phyloP scores from a whole-genome alignment of 2,329 filamentous ascomycete genomes.

The Verticillium dahliae region DNA sequence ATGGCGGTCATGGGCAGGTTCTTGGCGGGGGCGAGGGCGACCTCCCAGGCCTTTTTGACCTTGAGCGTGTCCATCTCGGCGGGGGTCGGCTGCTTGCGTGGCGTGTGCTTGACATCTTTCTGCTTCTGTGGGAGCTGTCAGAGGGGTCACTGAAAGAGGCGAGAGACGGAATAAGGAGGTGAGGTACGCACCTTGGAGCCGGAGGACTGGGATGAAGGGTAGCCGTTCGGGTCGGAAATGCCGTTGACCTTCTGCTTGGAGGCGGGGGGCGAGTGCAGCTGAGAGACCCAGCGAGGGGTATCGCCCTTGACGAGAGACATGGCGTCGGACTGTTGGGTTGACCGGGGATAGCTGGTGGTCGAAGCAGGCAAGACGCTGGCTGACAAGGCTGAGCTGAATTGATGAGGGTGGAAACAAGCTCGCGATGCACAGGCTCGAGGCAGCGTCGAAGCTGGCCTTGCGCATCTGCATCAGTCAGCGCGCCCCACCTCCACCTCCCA shows the following conservation, averaged over 20 bases:
- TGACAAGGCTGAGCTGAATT: neutral
- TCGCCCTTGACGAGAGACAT: slow-evolving; percentile 18
- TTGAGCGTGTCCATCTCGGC: slow-evolving; percentile 94
- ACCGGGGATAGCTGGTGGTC: neutral
- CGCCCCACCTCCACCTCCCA: neutral
- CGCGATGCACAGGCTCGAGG: neutral
- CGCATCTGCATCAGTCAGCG: neutral
- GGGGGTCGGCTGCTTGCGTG: slow-evolving; percentile 61
- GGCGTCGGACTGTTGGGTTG: neutral
- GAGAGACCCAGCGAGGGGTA: slow-evolving; percentile 73
- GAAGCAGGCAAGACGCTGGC: slow-evolving; percentile 1
- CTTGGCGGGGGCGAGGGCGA: slow-evolving; percentile 89
- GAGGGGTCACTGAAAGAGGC: neutral
- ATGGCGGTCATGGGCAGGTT: slow-evolving; percentile 95
- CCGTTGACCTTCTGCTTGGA: slow-evolving; percentile 58
- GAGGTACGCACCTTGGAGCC: slow-evolving; percentile 47
- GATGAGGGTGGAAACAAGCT: neutral
- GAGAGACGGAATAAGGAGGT: neutral
- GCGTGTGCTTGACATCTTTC: slow-evolving; percentile 36
- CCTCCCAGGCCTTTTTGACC: slow-evolving; percentile 98
- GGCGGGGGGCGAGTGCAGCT: slow-evolving; percentile 65
- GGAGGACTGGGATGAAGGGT: slow-evolving; percentile 45
- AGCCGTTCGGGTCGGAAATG: slow-evolving; percentile 84
- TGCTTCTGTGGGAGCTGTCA: slow-evolving; percentile 32
- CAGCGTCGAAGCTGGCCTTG: neutral